Percentiles rank a stretch among this genome's conserved stretches.
phyloP scores from a whole-genome alignment of 2,329 filamentous ascomycete genomes.

The Incumbomyces lentus region DNA sequence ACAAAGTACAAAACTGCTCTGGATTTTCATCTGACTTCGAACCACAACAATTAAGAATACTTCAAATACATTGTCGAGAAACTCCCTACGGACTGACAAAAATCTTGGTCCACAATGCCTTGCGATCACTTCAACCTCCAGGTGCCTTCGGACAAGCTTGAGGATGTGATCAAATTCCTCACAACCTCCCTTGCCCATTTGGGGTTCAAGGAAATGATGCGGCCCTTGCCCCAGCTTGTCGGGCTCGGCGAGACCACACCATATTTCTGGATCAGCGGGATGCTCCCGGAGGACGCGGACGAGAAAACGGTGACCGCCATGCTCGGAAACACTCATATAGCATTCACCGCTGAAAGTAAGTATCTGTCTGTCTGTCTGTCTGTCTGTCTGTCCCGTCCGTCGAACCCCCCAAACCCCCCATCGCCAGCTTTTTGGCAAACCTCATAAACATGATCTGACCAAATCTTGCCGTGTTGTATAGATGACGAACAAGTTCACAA shows the following conservation, averaged over 20 bases:
- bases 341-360: conserved; percentile 11
- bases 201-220: conserved; percentile 23
- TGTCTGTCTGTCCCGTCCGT: too few relatives aligned
- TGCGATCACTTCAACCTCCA: conserved; percentile 23
- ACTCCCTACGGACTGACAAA: too few relatives aligned
- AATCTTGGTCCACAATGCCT: conserved; percentile 28
- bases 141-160: conserved; percentile 23
- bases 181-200: conserved; percentile 23
- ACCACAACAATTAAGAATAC: too few relatives aligned
- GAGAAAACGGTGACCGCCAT: conserved; percentile 10
- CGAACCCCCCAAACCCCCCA: too few relatives aligned
- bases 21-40: too few relatives aligned
- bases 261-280: conserved; percentile 24
- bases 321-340: conserved; percentile 8
- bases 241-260: conserved; percentile 21
- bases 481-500: conserved; percentile 30
- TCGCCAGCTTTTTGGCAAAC: too few relatives aligned
- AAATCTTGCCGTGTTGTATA: background rate
- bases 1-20: too few relatives aligned
- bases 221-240: conserved; percentile 21
- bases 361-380: background rate
- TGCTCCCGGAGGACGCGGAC: conserved; percentile 5
- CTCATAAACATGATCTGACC: too few relatives aligned
- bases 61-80: too few relatives aligned
- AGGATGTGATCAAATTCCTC: conserved; percentile 24